Conservation (phyloP, 2,329 filamentous ascomycete species). For the Aspergillus sp. region DNA sequence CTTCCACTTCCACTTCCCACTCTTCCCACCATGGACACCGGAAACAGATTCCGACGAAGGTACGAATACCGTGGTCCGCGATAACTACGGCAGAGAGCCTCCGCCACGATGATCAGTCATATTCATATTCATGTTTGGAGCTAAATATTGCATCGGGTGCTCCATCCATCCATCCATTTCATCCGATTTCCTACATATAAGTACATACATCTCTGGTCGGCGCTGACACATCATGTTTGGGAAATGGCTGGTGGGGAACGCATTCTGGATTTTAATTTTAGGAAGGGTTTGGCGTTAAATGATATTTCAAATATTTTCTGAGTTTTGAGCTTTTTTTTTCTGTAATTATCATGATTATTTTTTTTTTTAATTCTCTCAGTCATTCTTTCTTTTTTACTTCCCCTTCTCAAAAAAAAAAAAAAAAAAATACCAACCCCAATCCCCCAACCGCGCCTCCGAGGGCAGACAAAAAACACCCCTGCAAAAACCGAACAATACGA, state of each 20-base stretch:
- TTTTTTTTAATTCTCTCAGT: too few species aligned
- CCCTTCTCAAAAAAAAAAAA: not conserved
- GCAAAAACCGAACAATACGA: not conserved
- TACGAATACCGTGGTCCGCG: not conserved
- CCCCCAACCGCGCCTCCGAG: too few species aligned
- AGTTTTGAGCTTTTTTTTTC: too few species aligned
- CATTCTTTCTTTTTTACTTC: not conserved
- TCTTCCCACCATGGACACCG: not conserved
- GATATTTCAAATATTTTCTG: too few species aligned
- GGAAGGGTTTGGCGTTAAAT: too few species aligned
- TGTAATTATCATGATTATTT: too few species aligned
- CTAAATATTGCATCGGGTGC: not conserved
- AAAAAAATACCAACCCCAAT: too few species aligned
- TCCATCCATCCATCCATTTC: not conserved
- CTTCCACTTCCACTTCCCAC: too few species aligned
- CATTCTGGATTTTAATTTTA: too few species aligned
- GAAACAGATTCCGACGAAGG: not conserved
- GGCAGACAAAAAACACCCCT: not conserved
- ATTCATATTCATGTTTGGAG: not conserved
- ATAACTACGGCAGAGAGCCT: not conserved
- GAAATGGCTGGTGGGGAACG: not conserved
- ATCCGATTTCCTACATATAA: not conserved
- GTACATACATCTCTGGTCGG: not conserved
- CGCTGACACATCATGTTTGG: slow-evolving; percentile 3
- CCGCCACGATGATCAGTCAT: not conserved